A percentile compares a stretch with the other conserved stretches of the same genome.
phyloP scores from a whole-genome alignment of 305 asterid genomes.

The Ilex paraguariensis region DNA sequence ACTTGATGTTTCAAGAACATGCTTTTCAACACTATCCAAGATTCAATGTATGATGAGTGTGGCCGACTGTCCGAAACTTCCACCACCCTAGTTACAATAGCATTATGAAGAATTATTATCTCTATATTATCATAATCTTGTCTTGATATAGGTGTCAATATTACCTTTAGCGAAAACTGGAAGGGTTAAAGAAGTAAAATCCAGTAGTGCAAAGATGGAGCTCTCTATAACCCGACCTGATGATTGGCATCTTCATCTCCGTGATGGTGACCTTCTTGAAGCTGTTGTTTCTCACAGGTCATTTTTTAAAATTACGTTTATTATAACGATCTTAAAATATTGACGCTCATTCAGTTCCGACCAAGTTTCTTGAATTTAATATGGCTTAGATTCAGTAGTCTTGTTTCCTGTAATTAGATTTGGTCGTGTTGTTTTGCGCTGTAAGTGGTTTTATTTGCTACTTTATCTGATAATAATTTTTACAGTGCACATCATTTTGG shows the following conservation, averaged over 20 bases:
- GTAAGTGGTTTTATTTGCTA: conserved; percentile 2
- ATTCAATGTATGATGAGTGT: neutral
- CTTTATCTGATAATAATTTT: conserved; percentile 8
- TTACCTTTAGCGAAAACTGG: conserved; percentile 23
- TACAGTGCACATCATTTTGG: conserved; percentile 70
- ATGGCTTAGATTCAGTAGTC: neutral
- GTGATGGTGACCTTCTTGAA: conserved; percentile 86
- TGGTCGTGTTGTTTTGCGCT: conserved; percentile 5
- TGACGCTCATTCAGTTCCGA: no score
- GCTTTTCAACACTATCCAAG: neutral
- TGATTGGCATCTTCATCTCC: conserved; percentile 99
- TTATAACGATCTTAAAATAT: no score
- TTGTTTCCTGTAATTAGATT: conserved; percentile 3
- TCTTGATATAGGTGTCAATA: conserved; percentile 31
- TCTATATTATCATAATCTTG: conserved; percentile 8
- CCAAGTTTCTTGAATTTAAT: no score
- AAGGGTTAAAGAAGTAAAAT: conserved; percentile 25
- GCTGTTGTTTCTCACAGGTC: conserved; percentile 81
- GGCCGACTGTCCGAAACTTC: neutral
- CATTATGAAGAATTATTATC: neutral
- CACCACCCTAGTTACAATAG: neutral
- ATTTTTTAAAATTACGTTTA: neutral
- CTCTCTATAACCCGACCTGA: conserved; percentile 79
- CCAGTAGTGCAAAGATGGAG: conserved; percentile 47
- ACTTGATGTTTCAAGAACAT: neutral